Conservation (phyloP, 1,139 yeast genomes). For the Scheffersomyces parashehatae region DNA sequence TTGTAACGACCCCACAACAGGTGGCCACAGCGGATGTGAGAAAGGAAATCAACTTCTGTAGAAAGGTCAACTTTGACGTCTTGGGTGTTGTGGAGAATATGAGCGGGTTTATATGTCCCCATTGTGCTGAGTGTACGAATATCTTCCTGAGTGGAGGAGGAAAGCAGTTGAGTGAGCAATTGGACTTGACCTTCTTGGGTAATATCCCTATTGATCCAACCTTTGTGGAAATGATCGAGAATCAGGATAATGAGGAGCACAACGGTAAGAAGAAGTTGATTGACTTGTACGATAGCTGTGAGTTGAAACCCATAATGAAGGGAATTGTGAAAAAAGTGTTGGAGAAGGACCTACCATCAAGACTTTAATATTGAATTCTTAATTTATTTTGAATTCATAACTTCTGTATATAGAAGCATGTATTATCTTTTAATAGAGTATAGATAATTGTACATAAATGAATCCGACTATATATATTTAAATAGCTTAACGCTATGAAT, state of each 20-base stretch:
- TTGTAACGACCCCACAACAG: slow-evolving; percentile 51
- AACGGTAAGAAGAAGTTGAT: slow-evolving; percentile 24
- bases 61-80: slow-evolving; percentile 43
- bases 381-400: too few species aligned
- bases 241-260: slow-evolving; percentile 33
- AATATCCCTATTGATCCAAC: slow-evolving; percentile 90
- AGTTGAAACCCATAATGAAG: slow-evolving; percentile 50
- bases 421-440: too few species aligned
- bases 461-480: too few species aligned
- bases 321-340: slow-evolving; percentile 50
- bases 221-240: slow-evolving; percentile 83
- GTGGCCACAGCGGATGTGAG: slow-evolving; percentile 58
- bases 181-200: slow-evolving; percentile 71
- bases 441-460: too few species aligned
- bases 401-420: too few species aligned
- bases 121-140: slow-evolving; percentile 88
- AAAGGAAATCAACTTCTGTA: slow-evolving; percentile 50
- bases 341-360: slow-evolving; percentile 35
- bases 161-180: slow-evolving; percentile 57
- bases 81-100: slow-evolving; percentile 49
- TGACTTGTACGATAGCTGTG: slow-evolving; percentile 37
- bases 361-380: slow-evolving; percentile 14
- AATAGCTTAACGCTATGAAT: too few species aligned
- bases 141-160: slow-evolving; percentile 98
- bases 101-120: slow-evolving; percentile 60